phyloP scores from a whole-genome alignment of 2,329 filamentous ascomycete genomes.

The Botrytis hyacinthi region DNA sequence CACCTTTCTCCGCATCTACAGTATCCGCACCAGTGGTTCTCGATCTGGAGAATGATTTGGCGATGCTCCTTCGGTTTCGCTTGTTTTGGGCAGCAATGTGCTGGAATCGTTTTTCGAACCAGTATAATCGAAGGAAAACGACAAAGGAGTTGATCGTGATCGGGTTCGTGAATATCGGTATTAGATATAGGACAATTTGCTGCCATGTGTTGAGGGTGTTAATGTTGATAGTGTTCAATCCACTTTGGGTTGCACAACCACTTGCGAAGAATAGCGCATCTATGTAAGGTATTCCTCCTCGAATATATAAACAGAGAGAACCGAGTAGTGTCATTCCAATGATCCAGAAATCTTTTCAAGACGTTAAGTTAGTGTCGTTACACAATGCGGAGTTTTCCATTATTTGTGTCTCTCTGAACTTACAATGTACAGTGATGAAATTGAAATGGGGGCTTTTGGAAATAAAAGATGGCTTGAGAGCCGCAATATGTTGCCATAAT shows the following conservation, averaged over 20 bases:
- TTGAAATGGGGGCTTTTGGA: constrained; percentile 68
- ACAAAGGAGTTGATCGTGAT: constrained; percentile 83
- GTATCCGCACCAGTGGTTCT: constrained; percentile 47
- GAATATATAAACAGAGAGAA: constrained; percentile 73
- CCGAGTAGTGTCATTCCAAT: constrained; percentile 68
- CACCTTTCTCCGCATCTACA: constrained; percentile 51
- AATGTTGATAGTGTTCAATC: constrained; percentile 76
- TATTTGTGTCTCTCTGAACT: constrained; percentile 37
- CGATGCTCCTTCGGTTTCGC: constrained; percentile 60
- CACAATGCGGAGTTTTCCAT: background rate
- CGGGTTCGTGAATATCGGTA: constrained; percentile 73
- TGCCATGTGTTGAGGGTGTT: constrained; percentile 69
- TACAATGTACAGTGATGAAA: constrained; percentile 80
- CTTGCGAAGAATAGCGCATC: constrained; percentile 88
- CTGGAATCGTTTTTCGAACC: constrained; percentile 97
- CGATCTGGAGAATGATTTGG: constrained; percentile 58
- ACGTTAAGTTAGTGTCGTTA: background rate
- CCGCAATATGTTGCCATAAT: constrained; percentile 46
- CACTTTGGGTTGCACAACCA: constrained; percentile 86
- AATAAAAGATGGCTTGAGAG: constrained; percentile 55
- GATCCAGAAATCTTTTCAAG: constrained; percentile 69
- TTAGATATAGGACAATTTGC: constrained; percentile 69
- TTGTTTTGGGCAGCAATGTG: constrained; percentile 74
- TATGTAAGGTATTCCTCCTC: constrained; percentile 67
- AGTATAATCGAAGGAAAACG: constrained; percentile 90